Percentiles rank a stretch among this genome's conserved stretches.
Conservation (phyloP, 2,329 filamentous ascomycete species). For the Trichophaea hybrida region DNA sequence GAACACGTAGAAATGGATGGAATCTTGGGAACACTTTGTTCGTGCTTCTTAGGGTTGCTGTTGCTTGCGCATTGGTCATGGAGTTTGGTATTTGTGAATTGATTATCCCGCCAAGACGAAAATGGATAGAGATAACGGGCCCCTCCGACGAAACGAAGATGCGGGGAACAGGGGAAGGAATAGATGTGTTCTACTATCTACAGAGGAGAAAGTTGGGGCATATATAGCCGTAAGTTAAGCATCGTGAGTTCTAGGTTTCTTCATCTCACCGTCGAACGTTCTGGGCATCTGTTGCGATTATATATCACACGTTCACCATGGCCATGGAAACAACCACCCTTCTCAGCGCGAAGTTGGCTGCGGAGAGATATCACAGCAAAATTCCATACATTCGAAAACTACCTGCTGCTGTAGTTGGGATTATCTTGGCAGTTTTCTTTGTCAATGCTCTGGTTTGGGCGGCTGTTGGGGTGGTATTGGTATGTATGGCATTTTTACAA, state of each 20-base stretch:
- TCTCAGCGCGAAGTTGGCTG: background rate
- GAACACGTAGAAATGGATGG: background rate
- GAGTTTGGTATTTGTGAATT: background rate
- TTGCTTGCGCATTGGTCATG: too few species aligned
- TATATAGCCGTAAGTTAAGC: too few species aligned
- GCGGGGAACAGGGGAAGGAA: background rate
- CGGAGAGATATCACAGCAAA: constrained; percentile 10
- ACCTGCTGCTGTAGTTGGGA: constrained; percentile 32
- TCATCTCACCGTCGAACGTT: background rate
- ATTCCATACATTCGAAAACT: constrained; percentile 27
- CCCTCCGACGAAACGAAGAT: background rate
- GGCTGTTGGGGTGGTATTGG: constrained; percentile 37
- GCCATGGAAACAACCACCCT: background rate
- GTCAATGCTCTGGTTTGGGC: constrained; percentile 45
- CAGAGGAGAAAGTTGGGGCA: too few species aligned
- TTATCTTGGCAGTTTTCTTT: constrained; percentile 39
- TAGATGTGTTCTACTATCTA: too few species aligned
- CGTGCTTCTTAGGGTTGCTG: too few species aligned
- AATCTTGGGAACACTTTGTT: background rate
- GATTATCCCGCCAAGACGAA: constrained; percentile 3
- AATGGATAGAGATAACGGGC: background rate
- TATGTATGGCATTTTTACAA: constrained; percentile 9
- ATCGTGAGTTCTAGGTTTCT: too few species aligned
- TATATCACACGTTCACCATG: background rate
- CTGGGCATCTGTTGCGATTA: background rate